phyloP scores from a whole-genome alignment of 352 stramenopile genomes.

The Globisporangium yorkense region DNA sequence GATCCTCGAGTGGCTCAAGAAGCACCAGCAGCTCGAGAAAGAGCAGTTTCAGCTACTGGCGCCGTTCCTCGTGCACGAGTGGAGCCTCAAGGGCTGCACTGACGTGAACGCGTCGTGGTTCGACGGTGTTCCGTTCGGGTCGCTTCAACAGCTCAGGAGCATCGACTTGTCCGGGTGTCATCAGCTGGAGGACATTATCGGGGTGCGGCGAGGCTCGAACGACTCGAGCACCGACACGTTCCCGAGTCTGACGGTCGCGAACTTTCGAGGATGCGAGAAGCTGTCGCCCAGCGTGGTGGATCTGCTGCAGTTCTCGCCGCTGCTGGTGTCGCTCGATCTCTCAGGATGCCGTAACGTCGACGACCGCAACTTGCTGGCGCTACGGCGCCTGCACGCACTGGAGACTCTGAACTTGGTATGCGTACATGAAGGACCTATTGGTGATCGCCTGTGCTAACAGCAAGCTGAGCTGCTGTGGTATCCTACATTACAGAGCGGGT shows the following conservation, averaged over 20 bases:
- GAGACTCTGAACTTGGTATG: constrained; percentile 53
- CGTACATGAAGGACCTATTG: background rate
- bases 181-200: constrained; percentile 50
- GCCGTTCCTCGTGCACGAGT: constrained; percentile 53
- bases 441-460: background rate
- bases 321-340: constrained; percentile 49
- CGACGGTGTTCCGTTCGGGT: constrained; percentile 30
- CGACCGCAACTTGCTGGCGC: constrained; percentile 37
- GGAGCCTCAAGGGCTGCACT: constrained; percentile 37
- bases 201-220: constrained; percentile 18
- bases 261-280: constrained; percentile 41
- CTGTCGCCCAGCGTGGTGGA: constrained; percentile 40
- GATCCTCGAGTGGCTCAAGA: constrained; percentile 48
- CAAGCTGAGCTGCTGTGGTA: background rate
- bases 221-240: constrained; percentile 33
- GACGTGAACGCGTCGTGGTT: constrained; percentile 70
- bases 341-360: constrained; percentile 56
- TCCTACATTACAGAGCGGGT: constrained; percentile 32
- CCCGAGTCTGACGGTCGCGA: constrained; percentile 42
- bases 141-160: constrained; percentile 43
- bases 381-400: constrained; percentile 32
- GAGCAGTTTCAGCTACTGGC: constrained; percentile 47
- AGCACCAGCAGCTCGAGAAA: constrained; percentile 46
- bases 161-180: constrained; percentile 54
- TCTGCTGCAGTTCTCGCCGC: constrained; percentile 50